A percentile compares a stretch with the other conserved stretches of the same genome.
phyloP scores from a whole-genome alignment of 2,329 filamentous ascomycete genomes.

The Pseudocercospora fijiensis region DNA sequence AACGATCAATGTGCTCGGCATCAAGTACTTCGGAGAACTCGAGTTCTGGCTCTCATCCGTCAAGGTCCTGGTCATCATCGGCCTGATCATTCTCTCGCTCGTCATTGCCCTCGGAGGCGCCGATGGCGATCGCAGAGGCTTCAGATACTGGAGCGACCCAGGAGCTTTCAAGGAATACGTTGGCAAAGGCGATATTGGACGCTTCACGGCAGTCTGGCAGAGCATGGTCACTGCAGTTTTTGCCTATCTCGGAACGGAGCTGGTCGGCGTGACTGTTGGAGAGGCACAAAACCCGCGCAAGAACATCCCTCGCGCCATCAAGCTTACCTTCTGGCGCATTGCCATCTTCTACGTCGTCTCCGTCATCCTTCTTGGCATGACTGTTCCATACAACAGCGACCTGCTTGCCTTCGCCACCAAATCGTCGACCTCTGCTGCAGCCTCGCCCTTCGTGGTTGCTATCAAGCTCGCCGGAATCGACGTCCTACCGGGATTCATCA shows the following conservation, averaged over 20 bases:
- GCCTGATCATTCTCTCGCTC: conserved; percentile 46
- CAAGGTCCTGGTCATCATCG: conserved; percentile 49
- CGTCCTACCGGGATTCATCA: conserved; percentile 65
- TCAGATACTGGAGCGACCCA: conserved; percentile 46
- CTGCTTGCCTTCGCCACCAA: conserved; percentile 60
- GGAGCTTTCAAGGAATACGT: conserved; percentile 48
- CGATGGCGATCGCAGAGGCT: conserved; percentile 40
- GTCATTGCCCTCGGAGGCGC: conserved; percentile 35
- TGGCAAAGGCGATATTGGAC: conserved; percentile 38
- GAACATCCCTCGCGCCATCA: conserved; percentile 74
- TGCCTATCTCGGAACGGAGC: conserved; percentile 73
- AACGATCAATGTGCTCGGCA: conserved; percentile 54
- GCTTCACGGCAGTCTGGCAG: conserved; percentile 47
- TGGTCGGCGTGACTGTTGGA: conserved; percentile 75
- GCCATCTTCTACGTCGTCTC: conserved; percentile 75
- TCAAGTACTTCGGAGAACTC: conserved; percentile 58
- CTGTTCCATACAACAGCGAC: conserved; percentile 68
- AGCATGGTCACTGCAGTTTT: conserved; percentile 72
- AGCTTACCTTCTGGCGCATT: conserved; percentile 78
- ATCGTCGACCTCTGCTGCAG: conserved; percentile 48
- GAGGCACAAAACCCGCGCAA: conserved; percentile 70
- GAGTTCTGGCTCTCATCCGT: conserved; percentile 52
- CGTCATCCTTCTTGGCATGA: conserved; percentile 72
- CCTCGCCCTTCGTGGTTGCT: conserved; percentile 74
- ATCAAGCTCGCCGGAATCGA: conserved; percentile 64